Evolutionary conservation across 2,329 filamentous ascomycete genomes (phyloP).

Genomic region (Cladophialophora yegresii): DNA sequence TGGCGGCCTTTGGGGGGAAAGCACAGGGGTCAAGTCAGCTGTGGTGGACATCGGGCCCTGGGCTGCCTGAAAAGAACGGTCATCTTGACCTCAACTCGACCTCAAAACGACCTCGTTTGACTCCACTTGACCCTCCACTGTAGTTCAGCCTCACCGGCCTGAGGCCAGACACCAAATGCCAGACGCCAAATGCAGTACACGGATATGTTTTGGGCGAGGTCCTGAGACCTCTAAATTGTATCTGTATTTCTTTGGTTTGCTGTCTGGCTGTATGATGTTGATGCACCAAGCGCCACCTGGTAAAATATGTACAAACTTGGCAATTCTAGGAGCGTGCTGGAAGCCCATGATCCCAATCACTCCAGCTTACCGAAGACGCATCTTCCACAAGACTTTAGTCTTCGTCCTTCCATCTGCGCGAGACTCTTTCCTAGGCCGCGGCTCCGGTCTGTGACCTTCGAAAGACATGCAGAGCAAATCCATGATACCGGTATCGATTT

Average conservation of each 20-base stretch:
- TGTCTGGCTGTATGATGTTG: slow-evolving; percentile 13
- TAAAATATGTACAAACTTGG: slow-evolving; percentile 15
- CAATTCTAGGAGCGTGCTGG: neutral
- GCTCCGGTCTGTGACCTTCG: neutral
- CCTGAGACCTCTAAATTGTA: slow-evolving; percentile 22
- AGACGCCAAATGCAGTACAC: neutral
- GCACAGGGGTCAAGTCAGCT: slow-evolving; percentile 1
- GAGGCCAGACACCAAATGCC: neutral
- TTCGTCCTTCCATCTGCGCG: neutral
- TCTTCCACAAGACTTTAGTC: neutral
- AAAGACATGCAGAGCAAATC: slow-evolving; percentile 7
- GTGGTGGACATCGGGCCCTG: neutral
- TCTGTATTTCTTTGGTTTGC: slow-evolving; percentile 7
- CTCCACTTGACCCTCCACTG: neutral
- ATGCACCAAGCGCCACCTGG: neutral
- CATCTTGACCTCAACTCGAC: neutral
- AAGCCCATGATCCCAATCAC: neutral
- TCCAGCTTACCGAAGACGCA: neutral
- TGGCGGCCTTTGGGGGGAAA: neutral
- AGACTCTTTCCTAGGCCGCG: neutral
- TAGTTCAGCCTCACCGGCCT: neutral
- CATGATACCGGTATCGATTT: neutral
- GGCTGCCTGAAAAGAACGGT: neutral
- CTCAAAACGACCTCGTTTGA: neutral
- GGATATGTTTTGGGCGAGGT: slow-evolving; percentile 11